phyloP scores from a whole-genome alignment of 2,329 filamentous ascomycete species.

The Rosellinia necatrix region DNA sequence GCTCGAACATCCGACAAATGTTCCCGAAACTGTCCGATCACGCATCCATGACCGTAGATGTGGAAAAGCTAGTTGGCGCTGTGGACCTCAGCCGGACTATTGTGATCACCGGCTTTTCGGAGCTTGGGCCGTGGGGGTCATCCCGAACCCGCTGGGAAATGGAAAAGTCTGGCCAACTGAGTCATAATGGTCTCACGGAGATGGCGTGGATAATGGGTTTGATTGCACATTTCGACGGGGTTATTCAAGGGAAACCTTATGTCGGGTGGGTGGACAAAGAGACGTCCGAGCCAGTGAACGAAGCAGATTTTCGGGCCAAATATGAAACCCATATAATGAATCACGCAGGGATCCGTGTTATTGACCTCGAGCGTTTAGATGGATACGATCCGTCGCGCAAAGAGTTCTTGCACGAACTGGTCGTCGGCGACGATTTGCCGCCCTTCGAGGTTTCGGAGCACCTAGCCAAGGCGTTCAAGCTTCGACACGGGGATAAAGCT shows the following conservation, averaged over 20 bases:
- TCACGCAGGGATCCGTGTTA: conserved; percentile 94
- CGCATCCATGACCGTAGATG: conserved; percentile 87
- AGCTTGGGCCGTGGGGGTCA: conserved; percentile 98
- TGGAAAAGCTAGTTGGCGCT: conserved; percentile 90
- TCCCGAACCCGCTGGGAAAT: conserved; percentile 98
- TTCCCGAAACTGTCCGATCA: conserved; percentile 78
- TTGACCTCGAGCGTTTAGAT: conserved; percentile 94
- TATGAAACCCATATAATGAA: conserved; percentile 96
- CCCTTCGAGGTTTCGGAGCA: conserved; percentile 97
- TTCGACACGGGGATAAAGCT: conserved; percentile 94
- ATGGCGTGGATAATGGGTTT: conserved; percentile 99
- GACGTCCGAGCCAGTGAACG: conserved; percentile 90
- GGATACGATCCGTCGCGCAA: conserved; percentile 99
- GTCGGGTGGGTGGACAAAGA: conserved; percentile 96
- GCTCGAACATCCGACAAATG: conserved; percentile 23
- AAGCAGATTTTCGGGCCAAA: conserved; percentile 96
- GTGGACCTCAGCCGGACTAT: conserved; percentile 97
- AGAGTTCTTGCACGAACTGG: conserved; percentile 94
- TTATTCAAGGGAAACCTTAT: conserved; percentile 93
- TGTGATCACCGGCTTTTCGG: conserved; percentile 94
- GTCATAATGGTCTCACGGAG: conserved; percentile 93
- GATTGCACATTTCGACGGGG: conserved; percentile 98
- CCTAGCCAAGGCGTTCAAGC: conserved; percentile 94
- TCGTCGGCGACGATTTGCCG: conserved; percentile 95
- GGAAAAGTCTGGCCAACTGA: conserved; percentile 96